phyloP scores from a whole-genome alignment of 495 filamentous ascomycete genomes.

The Aspergillus bridgeri region DNA sequence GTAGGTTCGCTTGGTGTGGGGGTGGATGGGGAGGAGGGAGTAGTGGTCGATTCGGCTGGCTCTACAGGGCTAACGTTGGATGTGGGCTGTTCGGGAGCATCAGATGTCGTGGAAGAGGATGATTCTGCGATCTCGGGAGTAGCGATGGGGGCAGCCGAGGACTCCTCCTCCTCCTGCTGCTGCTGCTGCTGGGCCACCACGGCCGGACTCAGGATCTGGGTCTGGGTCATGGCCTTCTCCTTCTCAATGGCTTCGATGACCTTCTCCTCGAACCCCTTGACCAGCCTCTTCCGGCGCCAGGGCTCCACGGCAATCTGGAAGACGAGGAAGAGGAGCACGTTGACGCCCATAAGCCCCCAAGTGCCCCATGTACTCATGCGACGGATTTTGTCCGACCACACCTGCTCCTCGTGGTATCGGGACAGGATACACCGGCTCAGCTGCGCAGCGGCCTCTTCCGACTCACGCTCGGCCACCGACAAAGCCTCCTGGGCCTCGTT shows the following conservation, averaged over 20 bases:
- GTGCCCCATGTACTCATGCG: slow-evolving; percentile 97
- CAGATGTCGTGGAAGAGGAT: background rate
- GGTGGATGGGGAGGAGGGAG: background rate
- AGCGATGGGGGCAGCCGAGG: background rate
- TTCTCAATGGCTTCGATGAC: slow-evolving; percentile 79
- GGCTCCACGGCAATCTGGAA: slow-evolving; percentile 94
- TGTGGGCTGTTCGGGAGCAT: background rate
- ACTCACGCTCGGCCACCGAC: slow-evolving; percentile 67
- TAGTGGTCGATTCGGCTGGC: slow-evolving; percentile 1
- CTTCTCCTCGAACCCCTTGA: slow-evolving; percentile 73
- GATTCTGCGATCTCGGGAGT: background rate
- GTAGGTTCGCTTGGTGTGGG: slow-evolving; percentile 9
- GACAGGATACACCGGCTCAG: slow-evolving; percentile 77
- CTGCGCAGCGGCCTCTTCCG: slow-evolving; percentile 69
- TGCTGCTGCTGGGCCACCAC: slow-evolving; percentile 8
- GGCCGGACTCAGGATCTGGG: slow-evolving; percentile 12
- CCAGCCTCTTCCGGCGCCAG: slow-evolving; percentile 76
- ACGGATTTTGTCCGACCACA: slow-evolving; percentile 97
- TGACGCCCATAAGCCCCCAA: slow-evolving; percentile 96
- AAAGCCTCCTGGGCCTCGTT: slow-evolving; percentile 66
- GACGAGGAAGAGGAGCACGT: slow-evolving; percentile 82
- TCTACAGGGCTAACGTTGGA: background rate
- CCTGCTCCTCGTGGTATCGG: slow-evolving; percentile 97
- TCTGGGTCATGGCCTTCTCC: slow-evolving; percentile 47
- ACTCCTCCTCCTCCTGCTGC: background rate